Base-by-base conservation (phyloP, 2,329 filamentous ascomycete species). In the Pyricularia sp. region DNA sequence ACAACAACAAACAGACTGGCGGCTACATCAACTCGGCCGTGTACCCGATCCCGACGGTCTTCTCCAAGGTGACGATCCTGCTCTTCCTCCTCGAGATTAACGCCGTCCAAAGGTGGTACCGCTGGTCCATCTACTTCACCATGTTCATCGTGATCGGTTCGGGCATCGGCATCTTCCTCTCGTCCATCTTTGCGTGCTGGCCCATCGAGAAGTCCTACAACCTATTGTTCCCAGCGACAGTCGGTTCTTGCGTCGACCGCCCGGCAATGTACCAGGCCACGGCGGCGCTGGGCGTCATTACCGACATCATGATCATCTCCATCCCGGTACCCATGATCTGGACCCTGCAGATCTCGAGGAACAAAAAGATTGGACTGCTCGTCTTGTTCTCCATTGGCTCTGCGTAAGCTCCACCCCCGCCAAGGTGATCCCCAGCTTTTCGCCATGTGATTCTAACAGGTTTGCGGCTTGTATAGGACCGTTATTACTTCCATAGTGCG, bases 181-280 rank as follows among this genome's bases (percentile, higher is more conserved):
- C 68, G 10, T 65, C 70, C 64, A 55, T 71, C 14, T 72, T 72
- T 55, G 33, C 68, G 28, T 71, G 71, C 67, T 67, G 63, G 12
- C 71, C 71, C 25, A 65, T 72, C 30, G 23, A 42, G 42, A 65
- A 64, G 23, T 59, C 66, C 26, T 72, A 68, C 68, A 63, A 72
- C 42, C 66, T 71, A n/a, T 68, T 42, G n/a, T 58, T 66, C 9
- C 33, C 33, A 0, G 5, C 23, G 12, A 63, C 65, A 25, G 31
- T 65, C 2, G 70, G 69, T 55, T 67, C 64, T 3, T 72, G 71
- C 68, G 69, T 72, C 64, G 63, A 72, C 61, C 66, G 65, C 4
- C 65, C 68, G 12, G 69, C 69, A 14, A 55, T 72, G 42, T 71
- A 70, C 65, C 65, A 70, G 36, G 71, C 71, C 11, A 71, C 70